phyloP scores from a whole-genome alignment of 2,329 filamentous ascomycete species.

The Calonectria leucothoes region DNA sequence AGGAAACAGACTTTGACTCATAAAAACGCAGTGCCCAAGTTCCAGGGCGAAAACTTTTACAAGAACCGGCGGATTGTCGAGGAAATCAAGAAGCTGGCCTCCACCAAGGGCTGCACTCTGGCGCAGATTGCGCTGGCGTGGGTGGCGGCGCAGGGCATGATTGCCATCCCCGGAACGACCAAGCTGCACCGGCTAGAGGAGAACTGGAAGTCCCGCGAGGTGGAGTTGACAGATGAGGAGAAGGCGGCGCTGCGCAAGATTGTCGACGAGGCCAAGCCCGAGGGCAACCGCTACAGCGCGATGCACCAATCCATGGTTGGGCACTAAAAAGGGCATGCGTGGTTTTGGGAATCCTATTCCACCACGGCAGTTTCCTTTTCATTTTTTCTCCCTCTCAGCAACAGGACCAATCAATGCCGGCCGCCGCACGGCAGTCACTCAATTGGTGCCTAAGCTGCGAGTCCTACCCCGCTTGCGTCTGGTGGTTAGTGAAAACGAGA shows the following conservation, averaged over 20 bases:
- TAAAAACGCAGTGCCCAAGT: conserved; percentile 43
- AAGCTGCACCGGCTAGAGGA: conserved; percentile 52
- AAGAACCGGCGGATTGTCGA: conserved; percentile 55
- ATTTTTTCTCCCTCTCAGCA: not conserved
- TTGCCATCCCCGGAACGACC: conserved; percentile 60
- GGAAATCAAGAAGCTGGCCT: conserved; percentile 54
- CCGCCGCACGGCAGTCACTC: not conserved
- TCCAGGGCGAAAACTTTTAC: conserved; percentile 58
- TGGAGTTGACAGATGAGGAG: conserved; percentile 52
- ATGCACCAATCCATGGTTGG: conserved; percentile 18
- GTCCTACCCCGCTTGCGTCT: not conserved
- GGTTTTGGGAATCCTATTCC: no score
- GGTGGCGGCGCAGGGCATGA: conserved; percentile 54
- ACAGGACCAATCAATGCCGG: not conserved
- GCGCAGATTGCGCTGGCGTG: conserved; percentile 54
- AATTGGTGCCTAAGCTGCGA: not conserved
- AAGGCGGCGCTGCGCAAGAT: conserved; percentile 52
- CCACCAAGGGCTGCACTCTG: conserved; percentile 43
- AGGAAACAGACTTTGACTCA: not conserved
- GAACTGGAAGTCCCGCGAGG: conserved; percentile 52
- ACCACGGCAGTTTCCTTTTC: not conserved
- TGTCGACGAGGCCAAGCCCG: conserved; percentile 41
- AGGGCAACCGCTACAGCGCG: conserved; percentile 11
- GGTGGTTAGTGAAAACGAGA: not conserved
- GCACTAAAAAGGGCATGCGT: not conserved